Conservation (phyloP, 495 filamentous ascomycete genomes). For the Daldinia vernicosa region DNA sequence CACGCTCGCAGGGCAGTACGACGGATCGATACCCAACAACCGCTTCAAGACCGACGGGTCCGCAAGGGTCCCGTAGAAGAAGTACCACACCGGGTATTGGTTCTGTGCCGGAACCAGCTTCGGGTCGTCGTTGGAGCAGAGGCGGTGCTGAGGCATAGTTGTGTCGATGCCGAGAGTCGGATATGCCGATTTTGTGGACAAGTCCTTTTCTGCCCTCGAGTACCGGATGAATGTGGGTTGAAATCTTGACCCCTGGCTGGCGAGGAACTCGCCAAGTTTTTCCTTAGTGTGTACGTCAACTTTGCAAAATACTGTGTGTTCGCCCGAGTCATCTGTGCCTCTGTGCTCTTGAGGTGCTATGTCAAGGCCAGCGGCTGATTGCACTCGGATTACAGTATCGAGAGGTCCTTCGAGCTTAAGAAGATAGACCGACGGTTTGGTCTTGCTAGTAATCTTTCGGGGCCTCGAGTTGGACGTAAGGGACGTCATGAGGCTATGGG, state of each 20-base stretch:
- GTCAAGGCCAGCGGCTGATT: neutral
- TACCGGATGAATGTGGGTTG: neutral
- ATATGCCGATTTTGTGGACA: neutral
- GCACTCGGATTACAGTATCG: neutral
- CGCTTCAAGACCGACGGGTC: conserved; percentile 40
- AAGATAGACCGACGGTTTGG: neutral
- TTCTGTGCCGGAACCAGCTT: conserved; percentile 37
- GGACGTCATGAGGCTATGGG: neutral
- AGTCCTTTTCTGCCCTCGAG: neutral
- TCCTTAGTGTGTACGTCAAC: neutral
- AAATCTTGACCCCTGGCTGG: neutral
- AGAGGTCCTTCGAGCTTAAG: neutral
- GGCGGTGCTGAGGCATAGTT: neutral
- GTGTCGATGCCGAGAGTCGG: neutral
- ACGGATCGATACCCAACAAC: conserved; percentile 20
- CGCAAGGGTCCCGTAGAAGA: conserved; percentile 53
- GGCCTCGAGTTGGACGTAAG: no score
- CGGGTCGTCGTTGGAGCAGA: neutral
- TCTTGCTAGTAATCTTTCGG: no score
- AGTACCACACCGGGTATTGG: conserved; percentile 57
- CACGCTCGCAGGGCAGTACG: neutral
- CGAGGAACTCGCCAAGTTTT: neutral
- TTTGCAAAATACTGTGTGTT: neutral
- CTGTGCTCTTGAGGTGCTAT: neutral
- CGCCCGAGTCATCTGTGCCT: neutral